Base-by-base conservation (phyloP, 2,329 filamentous ascomycete genomes). In the Arthroderma sp. region DNA sequence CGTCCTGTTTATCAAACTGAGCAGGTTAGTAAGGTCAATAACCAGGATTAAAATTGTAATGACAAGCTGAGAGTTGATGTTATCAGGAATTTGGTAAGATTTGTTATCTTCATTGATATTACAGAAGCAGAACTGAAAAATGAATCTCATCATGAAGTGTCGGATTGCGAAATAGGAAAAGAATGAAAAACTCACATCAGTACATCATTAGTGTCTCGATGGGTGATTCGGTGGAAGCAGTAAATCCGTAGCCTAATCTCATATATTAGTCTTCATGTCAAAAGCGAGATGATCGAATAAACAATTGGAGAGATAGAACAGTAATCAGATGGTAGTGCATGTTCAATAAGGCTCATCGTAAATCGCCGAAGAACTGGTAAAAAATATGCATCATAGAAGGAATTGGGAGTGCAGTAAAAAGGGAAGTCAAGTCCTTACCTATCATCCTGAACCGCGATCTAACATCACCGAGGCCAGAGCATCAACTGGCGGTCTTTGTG, bases 61-160 rank as follows among this genome's bases (percentile, higher is more conserved):
- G 25, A 33, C 47, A 33, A 51, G 28, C 33, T 25, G 13, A 33
- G 25, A 4, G 15, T 19, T 8, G 28, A 33, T 51, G 51, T 77
- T 72, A 76, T 79, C 78, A 54, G 51, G 37, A 39, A 25, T 28
- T 38, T 54, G 51, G 51, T 54, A 54, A 54, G 51, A 76, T 73
- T 74, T 66, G 67, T 74, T 79, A 69, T 81, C 79, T 77, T 79
- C 79, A 81, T 78, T 67, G 64, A 59, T 67, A 69, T 79, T 80
- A 73, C 79, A 80, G 79, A 79, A 81, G 79, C 79, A 81, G 79
- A 81, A 81, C 79, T 81, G 79, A 77, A 75, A 74, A 67, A 76
- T 71, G 64, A 74, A 68, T 73, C 70, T 77, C 76, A 78, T 77
- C 76, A 77, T 67, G 60, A 56, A 66, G 68, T 56, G 19, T 37